These are phyloP conservation scores for Hypoxylon cercidicola DNA, from an alignment of 495 filamentous ascomycete species.

Conservation along the genomic window DNA sequence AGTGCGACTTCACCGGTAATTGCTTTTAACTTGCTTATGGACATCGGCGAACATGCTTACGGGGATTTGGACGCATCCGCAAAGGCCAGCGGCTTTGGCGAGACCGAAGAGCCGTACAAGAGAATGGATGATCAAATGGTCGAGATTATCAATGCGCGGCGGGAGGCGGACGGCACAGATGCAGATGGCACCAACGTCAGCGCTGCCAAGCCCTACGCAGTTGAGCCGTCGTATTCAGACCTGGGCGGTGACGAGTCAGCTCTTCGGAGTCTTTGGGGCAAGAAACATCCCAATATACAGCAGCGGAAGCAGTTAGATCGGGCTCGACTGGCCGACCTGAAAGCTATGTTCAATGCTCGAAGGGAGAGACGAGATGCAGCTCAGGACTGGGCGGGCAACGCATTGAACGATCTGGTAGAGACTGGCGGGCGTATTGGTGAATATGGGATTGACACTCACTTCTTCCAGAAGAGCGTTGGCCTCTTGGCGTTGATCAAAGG, in stretches of 20 bases:
- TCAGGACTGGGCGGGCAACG: not conserved
- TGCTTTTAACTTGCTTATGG: no score
- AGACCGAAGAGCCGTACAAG: not conserved
- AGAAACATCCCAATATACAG: not conserved
- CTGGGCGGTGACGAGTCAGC: not conserved
- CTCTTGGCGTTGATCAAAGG: not conserved
- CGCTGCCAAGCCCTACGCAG: not conserved
- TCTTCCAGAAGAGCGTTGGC: not conserved
- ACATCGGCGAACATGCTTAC: no score
- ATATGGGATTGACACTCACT: not conserved
- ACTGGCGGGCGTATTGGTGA: not conserved
- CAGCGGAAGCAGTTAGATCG: not conserved
- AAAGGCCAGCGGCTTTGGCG: no score
- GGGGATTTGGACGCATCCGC: no score
- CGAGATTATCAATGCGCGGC: not conserved
- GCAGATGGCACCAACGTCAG: not conserved
- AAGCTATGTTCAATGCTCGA: not conserved
- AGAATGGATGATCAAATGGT: not conserved
- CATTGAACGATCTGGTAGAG: not conserved
- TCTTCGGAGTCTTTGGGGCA: not conserved
- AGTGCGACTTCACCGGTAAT: no score
- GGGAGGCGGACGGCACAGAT: not conserved
- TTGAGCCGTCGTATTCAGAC: not conserved
- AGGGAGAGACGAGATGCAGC: not conserved
- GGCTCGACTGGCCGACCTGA: not conserved